Base-by-base conservation (phyloP, 805 yeast genomes). In the Clavispora phyllophila region DNA sequence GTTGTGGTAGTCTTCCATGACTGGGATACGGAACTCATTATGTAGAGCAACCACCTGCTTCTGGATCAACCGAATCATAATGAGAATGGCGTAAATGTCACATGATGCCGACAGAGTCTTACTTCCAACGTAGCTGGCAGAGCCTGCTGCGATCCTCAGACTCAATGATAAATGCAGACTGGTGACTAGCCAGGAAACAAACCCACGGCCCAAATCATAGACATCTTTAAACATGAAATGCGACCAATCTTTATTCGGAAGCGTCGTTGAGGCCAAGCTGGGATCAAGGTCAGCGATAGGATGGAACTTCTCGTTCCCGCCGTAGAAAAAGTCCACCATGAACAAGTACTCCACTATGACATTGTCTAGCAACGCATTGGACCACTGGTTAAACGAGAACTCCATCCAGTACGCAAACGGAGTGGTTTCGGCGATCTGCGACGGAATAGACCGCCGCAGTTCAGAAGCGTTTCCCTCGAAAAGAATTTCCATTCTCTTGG, bases 361-460 rank as follows among this genome's bases (percentile, higher is more conserved):
- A 60, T 88, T 89, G 57, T 88, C 96, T 31, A 83, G 58, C 8
- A 89, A 56, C 0, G 95, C 90, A 26, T 81, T 61, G 49, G 81
- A 81, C 66, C 87, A 81, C 54, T 84, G 85, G 45, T 83, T 70
- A 60, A 81, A 87, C 0, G 85, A 81, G 41, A 76, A 76, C 54
- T 89, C 97, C 42, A 85, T 66, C 78, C 84, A 80, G 53, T 82
- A 81, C 13, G 74, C 67, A 47, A 75, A 70, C 3, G 81, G 80
- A 41, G 81, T 82, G 13, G 82, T 76, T 60, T 89, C 96, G 0
- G 96, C 96, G 27, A 87, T 85, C 56, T 85, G 90, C 0, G 90
- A 87, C 4, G 85, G 78, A 67, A 89, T 78, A n/a, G 51, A 51
- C 18, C 45, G 42, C 6, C 47, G 44, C 17, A 14, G 13, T 9